Percentiles rank a stretch among this genome's conserved stretches.
phyloP scores from a whole-genome alignment of 208 protist species.

The Wallacemonas rigidus region DNA sequence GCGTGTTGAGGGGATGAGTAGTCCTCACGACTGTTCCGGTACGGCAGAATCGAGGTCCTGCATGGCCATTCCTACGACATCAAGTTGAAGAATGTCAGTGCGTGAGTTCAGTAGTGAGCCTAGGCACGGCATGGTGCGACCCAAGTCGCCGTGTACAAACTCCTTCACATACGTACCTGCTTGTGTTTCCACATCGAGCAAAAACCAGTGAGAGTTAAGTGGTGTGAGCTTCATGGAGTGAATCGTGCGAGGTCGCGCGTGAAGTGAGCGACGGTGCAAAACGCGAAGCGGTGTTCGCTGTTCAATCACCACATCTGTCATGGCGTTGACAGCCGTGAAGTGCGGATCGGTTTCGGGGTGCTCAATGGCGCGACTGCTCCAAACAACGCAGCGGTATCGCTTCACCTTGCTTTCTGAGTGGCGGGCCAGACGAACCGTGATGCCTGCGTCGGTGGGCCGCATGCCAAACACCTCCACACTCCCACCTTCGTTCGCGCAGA shows the following conservation, averaged over 20 bases:
- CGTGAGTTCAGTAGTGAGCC: conserved; percentile 74
- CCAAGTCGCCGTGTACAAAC: conserved; percentile 97
- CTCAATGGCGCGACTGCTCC: conserved; percentile 68
- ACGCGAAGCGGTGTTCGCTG: conserved; percentile 95
- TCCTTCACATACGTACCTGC: conserved; percentile 99
- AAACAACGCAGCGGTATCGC: conserved; percentile 87
- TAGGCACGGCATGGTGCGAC: conserved; percentile 91
- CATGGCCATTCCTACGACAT: conserved; percentile 92
- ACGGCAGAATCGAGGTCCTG: conserved; percentile 44
- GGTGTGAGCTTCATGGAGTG: conserved; percentile 68
- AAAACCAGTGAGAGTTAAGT: conserved; percentile 89
- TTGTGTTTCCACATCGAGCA: conserved; percentile 92
- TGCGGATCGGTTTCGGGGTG: conserved; percentile 38
- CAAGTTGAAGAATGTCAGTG: conserved; percentile 95
- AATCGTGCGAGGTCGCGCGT: conserved; percentile 80
- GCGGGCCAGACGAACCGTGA: conserved; percentile 78
- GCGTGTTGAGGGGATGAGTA: not conserved
- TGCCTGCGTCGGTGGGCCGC: conserved; percentile 54
- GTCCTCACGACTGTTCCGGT: not conserved
- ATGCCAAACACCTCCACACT: conserved; percentile 68
- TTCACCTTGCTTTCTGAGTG: conserved; percentile 92
- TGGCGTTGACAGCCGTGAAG: conserved; percentile 41
- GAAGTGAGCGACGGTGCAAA: conserved; percentile 93
- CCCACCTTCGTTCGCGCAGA: conserved; percentile 68
- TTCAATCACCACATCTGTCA: conserved; percentile 59